Evolutionary conservation across 1,284 basidiomycete species (phyloP).

Genomic region (Cryptococcus deneoformans): DNA sequence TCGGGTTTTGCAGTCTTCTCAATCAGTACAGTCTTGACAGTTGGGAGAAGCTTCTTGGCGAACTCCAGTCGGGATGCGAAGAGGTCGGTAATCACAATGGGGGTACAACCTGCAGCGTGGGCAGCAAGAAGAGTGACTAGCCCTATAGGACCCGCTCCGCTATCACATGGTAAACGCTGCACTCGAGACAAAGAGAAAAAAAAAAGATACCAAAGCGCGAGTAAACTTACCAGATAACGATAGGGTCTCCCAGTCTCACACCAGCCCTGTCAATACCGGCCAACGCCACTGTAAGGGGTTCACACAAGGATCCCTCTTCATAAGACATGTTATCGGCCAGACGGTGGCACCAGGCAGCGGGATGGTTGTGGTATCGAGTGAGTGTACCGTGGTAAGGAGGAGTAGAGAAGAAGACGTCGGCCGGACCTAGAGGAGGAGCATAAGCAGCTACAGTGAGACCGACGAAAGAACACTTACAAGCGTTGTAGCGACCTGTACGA

Average conservation of each 20-base stretch:
- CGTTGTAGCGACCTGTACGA: slow-evolving; percentile 55
- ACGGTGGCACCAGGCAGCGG: slow-evolving; percentile 56
- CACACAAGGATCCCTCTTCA: slow-evolving; percentile 56
- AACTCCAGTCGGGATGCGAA: slow-evolving; percentile 54
- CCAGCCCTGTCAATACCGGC: slow-evolving; percentile 55
- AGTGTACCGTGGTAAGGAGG: slow-evolving; percentile 54
- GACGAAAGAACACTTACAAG: slow-evolving; percentile 39
- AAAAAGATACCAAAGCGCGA: too few species aligned
- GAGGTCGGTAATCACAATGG: slow-evolving; percentile 57
- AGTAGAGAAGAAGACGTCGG: slow-evolving; percentile 53
- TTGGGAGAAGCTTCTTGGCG: slow-evolving; percentile 53
- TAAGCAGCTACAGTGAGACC: background rate
- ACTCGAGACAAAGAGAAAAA: background rate
- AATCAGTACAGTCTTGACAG: slow-evolving; percentile 50
- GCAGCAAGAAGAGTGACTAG: slow-evolving; percentile 55
- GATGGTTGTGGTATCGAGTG: slow-evolving; percentile 55
- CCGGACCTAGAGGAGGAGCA: slow-evolving; percentile 35
- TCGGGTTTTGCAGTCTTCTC: slow-evolving; percentile 35
- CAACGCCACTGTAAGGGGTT: slow-evolving; percentile 55
- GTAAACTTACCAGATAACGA: slow-evolving; percentile 49
- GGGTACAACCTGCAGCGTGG: slow-evolving; percentile 55
- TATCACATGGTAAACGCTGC: slow-evolving; percentile 8
- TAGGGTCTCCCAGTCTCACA: slow-evolving; percentile 52
- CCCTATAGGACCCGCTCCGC: slow-evolving; percentile 55
- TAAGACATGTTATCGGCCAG: slow-evolving; percentile 52